Base-by-base conservation (phyloP, 495 filamentous ascomycete genomes). In the Aspergillus egyptiacus region DNA sequence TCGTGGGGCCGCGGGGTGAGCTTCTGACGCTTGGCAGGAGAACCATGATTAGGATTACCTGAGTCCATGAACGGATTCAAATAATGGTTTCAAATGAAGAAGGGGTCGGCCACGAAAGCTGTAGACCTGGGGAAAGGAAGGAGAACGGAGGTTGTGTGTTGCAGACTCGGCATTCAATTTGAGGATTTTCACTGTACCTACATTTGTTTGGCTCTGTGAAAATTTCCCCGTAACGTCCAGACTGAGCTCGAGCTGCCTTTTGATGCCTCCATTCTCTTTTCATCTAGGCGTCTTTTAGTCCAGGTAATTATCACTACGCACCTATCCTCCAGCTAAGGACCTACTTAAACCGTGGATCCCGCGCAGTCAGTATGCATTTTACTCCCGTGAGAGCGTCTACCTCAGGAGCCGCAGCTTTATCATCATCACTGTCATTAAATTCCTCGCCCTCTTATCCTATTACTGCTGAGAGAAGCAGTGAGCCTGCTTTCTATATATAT, bases 1-100 rank as follows among this genome's bases (percentile, higher is more conserved):
- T 71, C 68, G 33, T 67, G 68, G 58, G 56, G 39, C 1, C 43
- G 57, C 13, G 65, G 63, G 17, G 55, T 54, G 37, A 62, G 60
- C 31, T 63, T 65, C 13, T 55, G 66, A 30, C 65, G 55, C 46
- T 71, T 71, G 15, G 57, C 33, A 6, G 57, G 53, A 44, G 42
- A 44, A 19, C 19, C 38, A 39, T 41, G 30, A 4, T 44, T 41
- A n/a, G 37, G 28, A 43, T 38, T 35, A 14, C n/a, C 38, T 18
- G 48, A 35, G 27, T 50, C 45, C 46, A 50, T 59, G 15, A 33
- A 45, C 27, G 40, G 8, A 35, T 41, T 1, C 24, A 8, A 25
- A 45, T 6, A 8, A 39, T 0, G 20, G 19, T 5, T 15, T 22
- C 6, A 37, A 24, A 32, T 31, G n/a, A 18, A 30, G 3, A 22